These are phyloP conservation scores for Dipodascus geniculatus DNA, from an alignment of 805 yeast genomes.

Conservation along the genomic window DNA sequence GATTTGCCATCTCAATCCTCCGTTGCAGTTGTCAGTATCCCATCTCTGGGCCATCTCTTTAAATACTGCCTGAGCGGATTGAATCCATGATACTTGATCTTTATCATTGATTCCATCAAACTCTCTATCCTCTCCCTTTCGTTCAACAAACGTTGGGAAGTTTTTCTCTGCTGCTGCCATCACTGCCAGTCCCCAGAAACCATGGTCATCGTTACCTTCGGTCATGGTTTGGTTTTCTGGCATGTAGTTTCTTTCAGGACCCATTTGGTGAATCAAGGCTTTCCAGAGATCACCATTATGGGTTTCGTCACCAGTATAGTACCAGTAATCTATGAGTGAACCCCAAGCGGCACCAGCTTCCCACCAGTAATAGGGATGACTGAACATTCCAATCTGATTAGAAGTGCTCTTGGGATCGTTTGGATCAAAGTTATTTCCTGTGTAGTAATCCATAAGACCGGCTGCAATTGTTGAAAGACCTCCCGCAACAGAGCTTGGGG, in stretches of 20 bases:
- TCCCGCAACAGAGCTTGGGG: conserved; percentile 33
- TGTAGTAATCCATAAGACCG: conserved; percentile 62
- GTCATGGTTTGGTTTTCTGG: conserved; percentile 82
- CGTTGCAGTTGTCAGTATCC: conserved; percentile 65
- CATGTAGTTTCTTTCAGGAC: conserved; percentile 64
- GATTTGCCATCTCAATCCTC: conserved; percentile 96
- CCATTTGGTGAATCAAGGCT: conserved; percentile 64
- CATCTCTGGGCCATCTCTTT: conserved; percentile 85
- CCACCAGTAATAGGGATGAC: conserved; percentile 96
- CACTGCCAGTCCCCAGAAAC: conserved; percentile 89
- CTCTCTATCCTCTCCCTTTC: not conserved
- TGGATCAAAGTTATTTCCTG: conserved; percentile 45
- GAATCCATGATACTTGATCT: conserved; percentile 64
- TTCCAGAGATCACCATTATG: conserved; percentile 45
- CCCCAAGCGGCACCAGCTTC: conserved; percentile 97
- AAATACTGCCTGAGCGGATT: conserved; percentile 78
- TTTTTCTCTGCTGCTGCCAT: conserved; percentile 88
- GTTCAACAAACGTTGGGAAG: conserved; percentile 36
- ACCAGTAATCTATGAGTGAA: conserved; percentile 66
- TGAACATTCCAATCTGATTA: conserved; percentile 77
- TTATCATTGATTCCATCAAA: conserved; percentile 6
- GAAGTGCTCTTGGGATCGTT: not conserved
- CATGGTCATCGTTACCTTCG: conserved; percentile 98
- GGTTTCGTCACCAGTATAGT: conserved; percentile 55
- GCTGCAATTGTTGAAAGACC: conserved; percentile 41